Percentiles rank a stretch among this genome's conserved stretches.
phyloP scores from a whole-genome alignment of 2,329 filamentous ascomycete species.

The Trichoderma semiorbis region DNA sequence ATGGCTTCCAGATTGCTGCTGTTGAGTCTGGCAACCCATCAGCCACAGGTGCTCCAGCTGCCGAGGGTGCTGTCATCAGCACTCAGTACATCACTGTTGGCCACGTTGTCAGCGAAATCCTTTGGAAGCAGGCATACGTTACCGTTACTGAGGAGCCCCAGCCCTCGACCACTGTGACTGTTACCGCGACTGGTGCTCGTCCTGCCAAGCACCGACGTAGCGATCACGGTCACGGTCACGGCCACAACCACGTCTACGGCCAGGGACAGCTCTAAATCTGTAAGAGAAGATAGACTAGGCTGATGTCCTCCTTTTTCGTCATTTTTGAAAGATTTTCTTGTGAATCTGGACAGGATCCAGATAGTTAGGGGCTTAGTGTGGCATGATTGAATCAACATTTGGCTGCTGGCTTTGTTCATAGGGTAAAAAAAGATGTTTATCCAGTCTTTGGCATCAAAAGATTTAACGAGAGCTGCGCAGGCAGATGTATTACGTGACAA shows the following conservation, averaged over 20 bases:
- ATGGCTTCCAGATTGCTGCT: slow-evolving; percentile 3
- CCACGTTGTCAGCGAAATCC: slow-evolving; percentile 51
- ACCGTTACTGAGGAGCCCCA: slow-evolving; percentile 47
- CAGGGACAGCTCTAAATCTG: slow-evolving; percentile 29
- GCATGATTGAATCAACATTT: slow-evolving; percentile 36
- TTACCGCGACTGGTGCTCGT: slow-evolving; percentile 27
- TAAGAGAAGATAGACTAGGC: slow-evolving; percentile 15
- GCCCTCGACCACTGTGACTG: slow-evolving; percentile 40
- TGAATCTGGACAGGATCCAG: slow-evolving; percentile 38
- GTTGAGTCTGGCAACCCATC: slow-evolving; percentile 1
- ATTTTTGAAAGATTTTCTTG: slow-evolving; percentile 21
- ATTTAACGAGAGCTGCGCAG: slow-evolving; percentile 29
- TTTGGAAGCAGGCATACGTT: slow-evolving; percentile 54
- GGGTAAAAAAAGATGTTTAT: slow-evolving; percentile 30
- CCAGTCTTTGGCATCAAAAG: slow-evolving; percentile 34
- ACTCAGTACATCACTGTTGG: slow-evolving; percentile 53
- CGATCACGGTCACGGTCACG: slow-evolving; percentile 39
- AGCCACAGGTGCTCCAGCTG: background rate
- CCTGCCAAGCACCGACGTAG: slow-evolving; percentile 30
- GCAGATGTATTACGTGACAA: slow-evolving; percentile 25
- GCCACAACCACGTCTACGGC: slow-evolving; percentile 35
- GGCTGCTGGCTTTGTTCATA: slow-evolving; percentile 32
- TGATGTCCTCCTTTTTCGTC: slow-evolving; percentile 6
- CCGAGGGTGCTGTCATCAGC: slow-evolving; percentile 36
- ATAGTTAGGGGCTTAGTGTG: slow-evolving; percentile 27